These are phyloP conservation scores for Citrus glauca DNA, from an alignment of 345 rosid genomes.

Conservation along the genomic window DNA sequence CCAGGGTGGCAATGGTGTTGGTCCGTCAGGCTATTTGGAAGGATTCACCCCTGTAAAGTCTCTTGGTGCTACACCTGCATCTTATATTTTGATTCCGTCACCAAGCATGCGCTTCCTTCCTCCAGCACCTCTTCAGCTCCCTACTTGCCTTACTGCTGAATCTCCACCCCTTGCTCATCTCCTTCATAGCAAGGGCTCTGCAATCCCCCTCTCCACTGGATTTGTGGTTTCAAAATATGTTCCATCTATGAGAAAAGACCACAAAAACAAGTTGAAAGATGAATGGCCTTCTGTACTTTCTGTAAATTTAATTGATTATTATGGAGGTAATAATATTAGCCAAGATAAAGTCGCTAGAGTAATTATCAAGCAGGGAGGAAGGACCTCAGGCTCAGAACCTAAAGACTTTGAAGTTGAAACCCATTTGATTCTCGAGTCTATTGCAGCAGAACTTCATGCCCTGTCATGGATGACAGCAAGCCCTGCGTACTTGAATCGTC, in stretches of 20 bases:
- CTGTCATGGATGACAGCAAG: slow-evolving; percentile 97
- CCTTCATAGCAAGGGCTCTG: slow-evolving; percentile 93
- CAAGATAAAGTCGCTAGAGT: slow-evolving; percentile 57
- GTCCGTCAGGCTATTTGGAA: slow-evolving; percentile 62
- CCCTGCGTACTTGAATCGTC: slow-evolving; percentile 79
- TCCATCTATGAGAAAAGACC: slow-evolving; percentile 80
- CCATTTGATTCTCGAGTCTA: slow-evolving; percentile 72
- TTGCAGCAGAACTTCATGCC: slow-evolving; percentile 96
- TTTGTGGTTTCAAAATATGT: slow-evolving; percentile 92
- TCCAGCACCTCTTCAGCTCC: slow-evolving; percentile 83
- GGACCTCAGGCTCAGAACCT: slow-evolving; percentile 46
- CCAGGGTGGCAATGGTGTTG: slow-evolving; percentile 45
- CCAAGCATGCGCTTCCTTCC: slow-evolving; percentile 97
- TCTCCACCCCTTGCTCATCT: slow-evolving; percentile 99
- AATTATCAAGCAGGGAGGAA: slow-evolving; percentile 56
- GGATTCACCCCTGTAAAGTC: slow-evolving; percentile 95
- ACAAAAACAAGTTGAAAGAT: slow-evolving; percentile 57
- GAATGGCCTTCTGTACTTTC: slow-evolving; percentile 97
- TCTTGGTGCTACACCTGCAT: slow-evolving; percentile 73
- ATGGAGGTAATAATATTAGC: slow-evolving; percentile 50
- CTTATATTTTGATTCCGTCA: slow-evolving; percentile 89
- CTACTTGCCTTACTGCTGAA: slow-evolving; percentile 92
- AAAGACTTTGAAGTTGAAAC: slow-evolving; percentile 74
- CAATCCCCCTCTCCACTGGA: slow-evolving; percentile 83
- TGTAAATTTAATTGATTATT: slow-evolving; percentile 83